These are phyloP conservation scores for Lichtheimia corymbifera DNA, from an alignment of 371 early-diverging fungal genomes.

Conservation along the genomic window DNA sequence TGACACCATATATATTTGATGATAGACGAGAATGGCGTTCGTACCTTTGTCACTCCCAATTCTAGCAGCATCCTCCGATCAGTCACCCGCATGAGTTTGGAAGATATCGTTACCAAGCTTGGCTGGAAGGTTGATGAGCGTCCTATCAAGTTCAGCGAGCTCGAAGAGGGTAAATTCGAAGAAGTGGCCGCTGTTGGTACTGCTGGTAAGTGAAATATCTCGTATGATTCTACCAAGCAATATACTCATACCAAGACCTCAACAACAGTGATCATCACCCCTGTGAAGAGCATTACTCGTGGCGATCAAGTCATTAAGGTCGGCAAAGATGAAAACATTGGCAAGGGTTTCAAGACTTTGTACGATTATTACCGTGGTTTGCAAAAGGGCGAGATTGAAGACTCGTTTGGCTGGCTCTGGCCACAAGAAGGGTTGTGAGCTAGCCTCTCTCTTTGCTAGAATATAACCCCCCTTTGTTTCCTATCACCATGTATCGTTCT, in stretches of 20 bases:
- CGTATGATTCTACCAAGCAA: not conserved
- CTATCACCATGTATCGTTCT: too few species aligned
- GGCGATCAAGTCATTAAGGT: constrained; percentile 44
- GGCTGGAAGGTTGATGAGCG: constrained; percentile 73
- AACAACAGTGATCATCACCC: constrained; percentile 67
- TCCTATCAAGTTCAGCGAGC: constrained; percentile 58
- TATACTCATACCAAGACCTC: not conserved
- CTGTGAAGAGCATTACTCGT: constrained; percentile 70
- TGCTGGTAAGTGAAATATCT: constrained; percentile 39
- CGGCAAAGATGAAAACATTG: constrained; percentile 45
- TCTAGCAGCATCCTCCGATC: constrained; percentile 66
- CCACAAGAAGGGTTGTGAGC: constrained; percentile 62
- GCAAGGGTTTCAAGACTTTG: constrained; percentile 60
- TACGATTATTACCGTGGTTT: constrained; percentile 67
- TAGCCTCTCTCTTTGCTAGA: too few species aligned
- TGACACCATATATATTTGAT: constrained; percentile 2
- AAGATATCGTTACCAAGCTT: constrained; percentile 61
- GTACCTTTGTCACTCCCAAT: constrained; percentile 73
- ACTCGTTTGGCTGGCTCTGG: constrained; percentile 75
- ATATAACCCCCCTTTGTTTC: too few species aligned
- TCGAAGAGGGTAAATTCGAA: constrained; percentile 60
- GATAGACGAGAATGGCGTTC: constrained; percentile 47
- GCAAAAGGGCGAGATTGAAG: constrained; percentile 66
- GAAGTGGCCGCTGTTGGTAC: constrained; percentile 82
- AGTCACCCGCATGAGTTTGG: constrained; percentile 73